Base-by-base conservation (phyloP, 768 basidiomycete genomes). In the Amanita brunnescens region DNA sequence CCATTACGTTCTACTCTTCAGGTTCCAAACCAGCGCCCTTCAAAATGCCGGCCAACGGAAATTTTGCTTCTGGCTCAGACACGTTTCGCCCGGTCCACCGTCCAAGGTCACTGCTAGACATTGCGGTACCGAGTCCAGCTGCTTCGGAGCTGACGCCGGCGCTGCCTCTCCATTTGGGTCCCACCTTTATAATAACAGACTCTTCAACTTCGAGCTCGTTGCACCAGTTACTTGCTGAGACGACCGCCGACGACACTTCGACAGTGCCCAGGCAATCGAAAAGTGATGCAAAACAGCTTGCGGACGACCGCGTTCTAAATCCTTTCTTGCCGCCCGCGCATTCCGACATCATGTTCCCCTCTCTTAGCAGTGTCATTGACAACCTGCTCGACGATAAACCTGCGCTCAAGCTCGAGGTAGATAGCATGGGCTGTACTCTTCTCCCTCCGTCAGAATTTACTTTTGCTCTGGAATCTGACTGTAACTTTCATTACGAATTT, bases 291-390 rank as follows among this genome's bases (percentile, higher is more conserved):
- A 41, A n/a, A 2, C 23, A 21, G 5, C 12, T 10, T 2, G 21
- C 24, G 1, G 12, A 42, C 14, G 6, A 42, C 23, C 10, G 18
- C 6, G 13, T 13, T 12, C 6, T 16, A n/a, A 41, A 49, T 16
- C 37, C 48, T 1, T 49, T 49, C 29, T 39, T 14, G 24, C 10
- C 37, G 8, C 33, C 33, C 26, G 9, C 12, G 5, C 34, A 18
- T 49, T 49, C 48, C 21, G 26, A 30, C 32, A 33, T 21, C 37
- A 49, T 49, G 49, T 41, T 40, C 24, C 48, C 49, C 14, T 21
- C 49, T 9, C 38, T 41, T 9, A 18, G 14, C 26, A 41, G n/a
- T 6, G 48, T 40, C 10, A 20, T 49, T 12, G 39, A 49, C 12
- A 21, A 18, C 29, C 5, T 33, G 2, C 29, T 42, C 7, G 39